Evolutionary conservation across 1,139 yeast species (phyloP).

Genomic region (Diutina ranongensis): DNA sequence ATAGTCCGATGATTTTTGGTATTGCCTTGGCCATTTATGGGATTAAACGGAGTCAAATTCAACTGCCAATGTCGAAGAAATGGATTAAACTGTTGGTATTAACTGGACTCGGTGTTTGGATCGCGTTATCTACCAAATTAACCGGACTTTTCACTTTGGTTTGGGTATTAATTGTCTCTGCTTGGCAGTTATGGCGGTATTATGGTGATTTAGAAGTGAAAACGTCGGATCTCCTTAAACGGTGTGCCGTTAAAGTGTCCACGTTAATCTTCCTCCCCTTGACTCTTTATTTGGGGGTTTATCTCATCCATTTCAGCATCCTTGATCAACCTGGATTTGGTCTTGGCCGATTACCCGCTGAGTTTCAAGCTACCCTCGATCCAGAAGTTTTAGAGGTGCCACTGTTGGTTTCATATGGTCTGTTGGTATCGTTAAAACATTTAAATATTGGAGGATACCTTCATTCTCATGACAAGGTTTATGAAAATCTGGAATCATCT

Average conservation of each 20-base stretch:
- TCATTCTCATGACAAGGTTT: slow-evolving; percentile 50
- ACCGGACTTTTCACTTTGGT: slow-evolving; percentile 40
- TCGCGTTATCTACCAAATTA: slow-evolving; percentile 38
- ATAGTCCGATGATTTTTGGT: slow-evolving; percentile 38
- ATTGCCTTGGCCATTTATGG: slow-evolving; percentile 30
- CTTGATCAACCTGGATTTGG: slow-evolving; percentile 41
- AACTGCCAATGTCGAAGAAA: slow-evolving; percentile 20
- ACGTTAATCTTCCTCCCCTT: slow-evolving; percentile 37
- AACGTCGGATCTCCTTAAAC: slow-evolving; percentile 19
- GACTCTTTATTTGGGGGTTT: slow-evolving; percentile 33
- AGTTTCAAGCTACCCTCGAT: slow-evolving; percentile 42
- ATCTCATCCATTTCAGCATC: slow-evolving; percentile 37
- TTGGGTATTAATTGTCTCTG: slow-evolving; percentile 37
- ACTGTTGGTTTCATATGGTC: slow-evolving; percentile 50
- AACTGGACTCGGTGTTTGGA: slow-evolving; percentile 43
- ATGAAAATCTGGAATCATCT: slow-evolving; percentile 35
- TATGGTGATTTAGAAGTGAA: slow-evolving; percentile 45
- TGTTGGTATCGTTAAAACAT: slow-evolving; percentile 58
- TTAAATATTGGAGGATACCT: slow-evolving; percentile 49
- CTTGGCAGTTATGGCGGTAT: slow-evolving; percentile 40
- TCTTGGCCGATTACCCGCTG: slow-evolving; percentile 39
- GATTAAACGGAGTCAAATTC: slow-evolving; percentile 30
- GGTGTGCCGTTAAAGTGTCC: slow-evolving; percentile 19
- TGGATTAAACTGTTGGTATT: slow-evolving; percentile 36
- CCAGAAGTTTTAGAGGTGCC: slow-evolving; percentile 26